Base-by-base conservation (phyloP, 2,329 filamentous ascomycete genomes). In the Ciborinia camelliae region DNA sequence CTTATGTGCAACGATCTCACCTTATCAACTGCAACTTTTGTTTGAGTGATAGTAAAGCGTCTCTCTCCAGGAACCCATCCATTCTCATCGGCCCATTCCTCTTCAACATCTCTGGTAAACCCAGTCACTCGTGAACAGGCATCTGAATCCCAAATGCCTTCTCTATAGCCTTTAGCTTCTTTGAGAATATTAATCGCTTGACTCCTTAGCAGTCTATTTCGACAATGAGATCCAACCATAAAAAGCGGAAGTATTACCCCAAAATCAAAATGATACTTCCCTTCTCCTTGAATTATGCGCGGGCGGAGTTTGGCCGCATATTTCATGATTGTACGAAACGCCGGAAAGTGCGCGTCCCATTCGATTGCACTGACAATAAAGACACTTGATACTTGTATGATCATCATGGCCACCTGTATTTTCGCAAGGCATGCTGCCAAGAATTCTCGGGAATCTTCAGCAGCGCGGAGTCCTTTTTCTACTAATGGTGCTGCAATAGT, bases 61-160 rank as follows among this genome's bases (percentile, higher is more conserved):
- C 60, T 62, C 28, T 62, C 60, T 23, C 18, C 50, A 20, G 50
- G 60, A 55, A 65, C 57, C 48, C 41, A 48, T 37, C 58, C 55
- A 54, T 54, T 53, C 32, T 50, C 47, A 61, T 64, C 61, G 10
- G 59, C 48, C 65, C 61, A 66, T 30, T 65, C 61, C 20, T 66
- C 67, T 48, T 69, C 68, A 6, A 63, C n/a, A 47, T 66, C 61
- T 32, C 65, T 55, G 14, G 59, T 35, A 39, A 60, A 63, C 2
- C 20, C 37, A 14, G 28, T 48, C 9, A 65, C 50, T 45, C 43
- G 54, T 15, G 41, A 64, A 39, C 61, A 45, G 6, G 41, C 52
- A 37, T 62, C 54, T 32, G 62, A 60, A 51, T 69, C 65, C 65
- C 66, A 69, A n/a, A 69, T 52, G 4, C 68, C 66, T 62, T 69